Evolutionary conservation across 1,139 yeast species (phyloP), one percentile per base, ranked within the genome.

Genomic region (Yamadazyma conglobata): DNA sequence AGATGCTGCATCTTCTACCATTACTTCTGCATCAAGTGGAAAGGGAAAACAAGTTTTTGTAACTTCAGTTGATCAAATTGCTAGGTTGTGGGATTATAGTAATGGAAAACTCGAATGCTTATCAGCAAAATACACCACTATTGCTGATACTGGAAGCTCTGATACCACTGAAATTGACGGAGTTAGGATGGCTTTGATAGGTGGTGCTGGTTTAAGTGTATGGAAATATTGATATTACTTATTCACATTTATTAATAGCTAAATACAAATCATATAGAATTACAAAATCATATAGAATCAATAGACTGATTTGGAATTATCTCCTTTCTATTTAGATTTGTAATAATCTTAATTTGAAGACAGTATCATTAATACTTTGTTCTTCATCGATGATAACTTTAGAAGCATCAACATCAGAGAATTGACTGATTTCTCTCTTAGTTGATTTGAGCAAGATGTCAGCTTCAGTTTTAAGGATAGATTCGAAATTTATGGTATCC

Each of bases 91-190:
- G 96, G 48, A 59, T 5, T 50, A 66, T 17, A 27, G 42, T 0
- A 44, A 45, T 1, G 54, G 52, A 0, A 46, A 38, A 2, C 49
- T 84, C 23, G 32, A 30, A 1, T 56, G 78, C 29, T 13, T 53
- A 1, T 64, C 69, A 4, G 63, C 71, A 1, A 54, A 54, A 30
- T 85, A 82, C 52, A 85, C 95, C 2, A 81, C 95, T 0, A 75
- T 88, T 21, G 95, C 96, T 0, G 98, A 91, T 50, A 85, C 96
- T 0, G 96, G 96, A 0, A 79, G 88, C 33, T 55, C 77, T 25
- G 82, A 68, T 32, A 43, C 67, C 2, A 46, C 65, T 1, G 25
- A 30, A 0, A 41, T 56, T n/a, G 53, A 44, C 2, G 54, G 50
- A 7, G 28, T 29, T 2, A 43, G 50, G 2, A 33, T 64, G n/a